Evolutionary conservation across 108 stramenopile species (phyloP), one percentile per base, ranked within the genome.

Genomic region (Cyclotella baltica): DNA sequence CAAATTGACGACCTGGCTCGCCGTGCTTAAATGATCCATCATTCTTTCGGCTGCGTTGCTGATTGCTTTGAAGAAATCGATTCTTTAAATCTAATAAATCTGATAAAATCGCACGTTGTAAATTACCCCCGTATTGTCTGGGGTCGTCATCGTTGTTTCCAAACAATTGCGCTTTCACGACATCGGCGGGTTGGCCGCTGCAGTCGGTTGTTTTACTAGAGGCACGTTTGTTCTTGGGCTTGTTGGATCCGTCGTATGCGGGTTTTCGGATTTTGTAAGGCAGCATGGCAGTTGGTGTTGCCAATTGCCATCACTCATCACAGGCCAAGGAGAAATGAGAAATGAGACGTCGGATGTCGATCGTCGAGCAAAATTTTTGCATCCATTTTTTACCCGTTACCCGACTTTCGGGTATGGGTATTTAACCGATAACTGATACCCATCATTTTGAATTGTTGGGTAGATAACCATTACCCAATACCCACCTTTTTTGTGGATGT

Each of bases 261-360:
- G 70, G 70, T 27, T 78, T 78, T 35, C 77, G 77, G 23, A 78
- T 71, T 78, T 71, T 78, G 63, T 78, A 78, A 28, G 77, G 77
- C 28, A 78, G 37, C 77, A 78, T 78, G 67, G 13, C 13, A 43
- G 40, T 43, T n/a, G n/a, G n/a, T n/a, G n/a, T n/a, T n/a, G n/a
- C n/a, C n/a, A n/a, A n/a, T n/a, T n/a, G n/a, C n/a, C n/a, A n/a
- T n/a, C n/a, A n/a, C n/a, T n/a, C n/a, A n/a, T n/a, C n/a, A n/a
- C n/a, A n/a, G n/a, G n/a, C n/a, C n/a, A n/a, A n/a, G n/a, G n/a
- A n/a, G n/a, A n/a, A n/a, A n/a, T n/a, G n/a, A n/a, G n/a, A n/a
- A n/a, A n/a, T n/a, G n/a, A n/a, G n/a, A n/a, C n/a, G n/a, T n/a
- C n/a, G n/a, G n/a, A n/a, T n/a, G n/a, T n/a, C n/a, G n/a, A n/a